Percentiles rank a stretch among this genome's conserved stretches.
Conservation (phyloP, 176 grass and related monocot genomes). For the Raddia guianensis region DNA sequence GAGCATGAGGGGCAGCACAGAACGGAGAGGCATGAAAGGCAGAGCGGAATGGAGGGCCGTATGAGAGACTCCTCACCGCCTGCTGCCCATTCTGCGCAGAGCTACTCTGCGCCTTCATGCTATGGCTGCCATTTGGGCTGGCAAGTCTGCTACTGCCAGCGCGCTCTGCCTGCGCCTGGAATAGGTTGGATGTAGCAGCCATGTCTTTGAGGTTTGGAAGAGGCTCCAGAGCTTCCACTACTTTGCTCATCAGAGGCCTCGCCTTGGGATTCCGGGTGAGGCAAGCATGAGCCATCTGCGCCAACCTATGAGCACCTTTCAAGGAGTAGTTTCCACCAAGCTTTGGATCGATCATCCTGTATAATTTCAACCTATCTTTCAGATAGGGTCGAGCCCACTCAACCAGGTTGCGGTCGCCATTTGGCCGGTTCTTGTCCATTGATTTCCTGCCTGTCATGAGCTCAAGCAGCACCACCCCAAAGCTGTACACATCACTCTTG, state of each 20-base stretch:
- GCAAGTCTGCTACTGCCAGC: constrained; percentile 27
- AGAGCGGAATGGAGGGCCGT: not conserved
- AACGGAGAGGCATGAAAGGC: constrained; percentile 50
- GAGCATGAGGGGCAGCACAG: constrained; percentile 36
- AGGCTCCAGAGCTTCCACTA: constrained; percentile 66
- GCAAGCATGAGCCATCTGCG: constrained; percentile 46
- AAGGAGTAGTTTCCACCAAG: constrained; percentile 47
- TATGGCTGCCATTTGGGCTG: constrained; percentile 23
- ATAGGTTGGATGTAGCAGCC: constrained; percentile 52
- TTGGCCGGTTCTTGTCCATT: constrained; percentile 57
- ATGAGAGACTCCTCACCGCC: constrained; percentile 56
- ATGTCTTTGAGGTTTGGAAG: constrained; percentile 59
- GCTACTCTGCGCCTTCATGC: constrained; percentile 45
- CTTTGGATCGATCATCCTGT: constrained; percentile 43
- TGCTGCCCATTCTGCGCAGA: constrained; percentile 50
- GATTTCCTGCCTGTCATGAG: constrained; percentile 51
- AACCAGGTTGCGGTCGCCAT: constrained; percentile 64
- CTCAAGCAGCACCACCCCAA: constrained; percentile 54
- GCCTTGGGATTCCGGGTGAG: constrained; percentile 44
- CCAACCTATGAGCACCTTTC: constrained; percentile 49
- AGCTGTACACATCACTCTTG: constrained; percentile 62
- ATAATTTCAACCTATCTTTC: constrained; percentile 37
- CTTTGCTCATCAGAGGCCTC: constrained; percentile 69
- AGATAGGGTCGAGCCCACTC: constrained; percentile 53
- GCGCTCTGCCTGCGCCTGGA: constrained; percentile 58